phyloP scores from a whole-genome alignment of 176 grass and related monocot genomes.

The Elymus sibiricus region DNA sequence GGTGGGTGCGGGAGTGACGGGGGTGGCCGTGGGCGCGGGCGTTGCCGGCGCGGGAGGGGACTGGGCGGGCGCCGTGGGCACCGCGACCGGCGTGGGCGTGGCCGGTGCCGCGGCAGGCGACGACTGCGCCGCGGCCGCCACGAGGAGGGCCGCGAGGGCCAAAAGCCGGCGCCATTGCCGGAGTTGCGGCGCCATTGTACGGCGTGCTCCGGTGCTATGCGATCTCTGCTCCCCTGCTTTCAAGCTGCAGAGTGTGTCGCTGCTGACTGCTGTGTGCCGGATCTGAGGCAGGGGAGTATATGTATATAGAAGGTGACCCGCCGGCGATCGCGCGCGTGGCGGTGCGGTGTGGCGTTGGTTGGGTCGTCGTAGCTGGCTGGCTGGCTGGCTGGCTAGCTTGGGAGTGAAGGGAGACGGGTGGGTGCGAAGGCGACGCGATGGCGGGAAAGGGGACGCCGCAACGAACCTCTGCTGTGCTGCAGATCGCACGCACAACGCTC shows the following conservation, averaged over 20 bases:
- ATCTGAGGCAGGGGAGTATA: neutral
- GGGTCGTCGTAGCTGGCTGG: neutral
- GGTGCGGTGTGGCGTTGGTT: neutral
- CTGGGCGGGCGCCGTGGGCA: neutral
- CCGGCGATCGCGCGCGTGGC: neutral
- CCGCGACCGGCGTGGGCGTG: neutral
- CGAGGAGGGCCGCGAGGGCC: constrained; percentile 5
- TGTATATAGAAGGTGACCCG: neutral
- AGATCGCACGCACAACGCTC: neutral
- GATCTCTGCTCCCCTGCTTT: neutral
- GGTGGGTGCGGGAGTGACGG: neutral
- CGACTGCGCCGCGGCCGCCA: constrained; percentile 24
- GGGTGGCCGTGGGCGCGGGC: constrained; percentile 3
- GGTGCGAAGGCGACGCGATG: constrained; percentile 17
- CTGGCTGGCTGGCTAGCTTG: constrained; percentile 7
- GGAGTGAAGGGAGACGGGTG: constrained; percentile 60
- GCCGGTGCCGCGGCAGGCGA: constrained; percentile 19
- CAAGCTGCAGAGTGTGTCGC: neutral
- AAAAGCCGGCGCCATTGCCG: constrained; percentile 2
- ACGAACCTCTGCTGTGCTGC: neutral
- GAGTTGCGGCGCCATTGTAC: constrained; percentile 24
- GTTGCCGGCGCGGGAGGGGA: constrained; percentile 11
- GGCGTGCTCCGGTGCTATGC: too few species aligned
- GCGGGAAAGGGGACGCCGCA: constrained; percentile 46
- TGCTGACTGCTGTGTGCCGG: neutral